phyloP scores from a whole-genome alignment of 106 monocot genomes.

The Vanilla planifolia region DNA sequence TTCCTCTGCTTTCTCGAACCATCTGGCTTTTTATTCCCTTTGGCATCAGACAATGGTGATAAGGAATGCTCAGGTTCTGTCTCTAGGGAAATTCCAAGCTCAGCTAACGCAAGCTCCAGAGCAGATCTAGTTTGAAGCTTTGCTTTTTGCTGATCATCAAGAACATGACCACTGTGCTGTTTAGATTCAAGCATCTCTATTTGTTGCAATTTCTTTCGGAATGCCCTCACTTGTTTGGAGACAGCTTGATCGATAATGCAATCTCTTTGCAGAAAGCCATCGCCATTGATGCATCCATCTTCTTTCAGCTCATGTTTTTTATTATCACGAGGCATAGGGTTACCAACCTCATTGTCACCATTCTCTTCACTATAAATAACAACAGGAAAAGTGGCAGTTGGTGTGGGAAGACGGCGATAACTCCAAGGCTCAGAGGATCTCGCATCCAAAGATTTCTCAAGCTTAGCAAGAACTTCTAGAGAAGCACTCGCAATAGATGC shows the following conservation, averaged over 20 bases:
- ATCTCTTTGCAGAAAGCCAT: slow-evolving; percentile 44
- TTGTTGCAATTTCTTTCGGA: slow-evolving; percentile 91
- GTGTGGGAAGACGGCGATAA: slow-evolving; percentile 74
- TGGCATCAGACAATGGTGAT: slow-evolving; percentile 27
- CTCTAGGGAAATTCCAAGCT: slow-evolving; percentile 69
- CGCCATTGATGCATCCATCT: slow-evolving; percentile 24
- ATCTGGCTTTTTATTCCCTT: slow-evolving; percentile 42
- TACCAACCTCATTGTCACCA: slow-evolving; percentile 23
- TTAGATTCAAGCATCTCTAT: slow-evolving; percentile 93
- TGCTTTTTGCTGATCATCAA: slow-evolving; percentile 87
- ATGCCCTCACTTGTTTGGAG: slow-evolving; percentile 79
- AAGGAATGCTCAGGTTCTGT: slow-evolving; percentile 6
- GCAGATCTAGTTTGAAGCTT: slow-evolving; percentile 61
- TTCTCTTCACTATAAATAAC: slow-evolving; percentile 71
- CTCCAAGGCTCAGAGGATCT: slow-evolving; percentile 87
- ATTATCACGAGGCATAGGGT: slow-evolving; percentile 26
- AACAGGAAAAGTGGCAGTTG: slow-evolving; percentile 79
- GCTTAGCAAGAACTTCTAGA: slow-evolving; percentile 62
- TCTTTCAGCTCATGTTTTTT: slow-evolving; percentile 16
- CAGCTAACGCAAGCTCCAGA: slow-evolving; percentile 56
- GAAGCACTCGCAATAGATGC: slow-evolving; percentile 57
- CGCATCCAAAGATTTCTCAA: slow-evolving; percentile 74
- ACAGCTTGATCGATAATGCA: slow-evolving; percentile 39
- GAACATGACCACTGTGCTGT: slow-evolving; percentile 47
- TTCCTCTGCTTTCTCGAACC: slow-evolving; percentile 51